phyloP scores from a whole-genome alignment of 345 rosid species.

The Dimocarpus longan region DNA sequence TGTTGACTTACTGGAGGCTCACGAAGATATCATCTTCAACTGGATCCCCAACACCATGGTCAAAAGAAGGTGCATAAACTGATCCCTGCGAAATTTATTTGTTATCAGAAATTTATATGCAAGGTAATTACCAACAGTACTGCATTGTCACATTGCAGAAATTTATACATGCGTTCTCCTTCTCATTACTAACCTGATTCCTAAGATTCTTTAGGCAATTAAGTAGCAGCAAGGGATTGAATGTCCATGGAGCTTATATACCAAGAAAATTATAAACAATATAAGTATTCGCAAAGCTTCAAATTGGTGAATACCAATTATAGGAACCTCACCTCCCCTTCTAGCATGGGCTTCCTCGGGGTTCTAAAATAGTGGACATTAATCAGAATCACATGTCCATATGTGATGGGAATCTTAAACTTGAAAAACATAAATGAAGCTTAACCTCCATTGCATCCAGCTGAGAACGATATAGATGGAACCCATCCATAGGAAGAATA shows the following conservation, averaged over 20 bases:
- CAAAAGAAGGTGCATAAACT: constrained; percentile 86
- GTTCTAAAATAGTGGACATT: constrained; percentile 43
- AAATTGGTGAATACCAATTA: constrained; percentile 20
- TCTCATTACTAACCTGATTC: constrained; percentile 58
- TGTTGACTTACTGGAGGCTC: constrained; percentile 72
- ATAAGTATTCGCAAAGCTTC: constrained; percentile 10
- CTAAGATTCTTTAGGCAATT: constrained; percentile 71
- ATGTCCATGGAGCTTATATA: constrained; percentile 93
- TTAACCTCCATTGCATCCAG: constrained; percentile 96
- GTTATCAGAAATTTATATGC: constrained; percentile 16
- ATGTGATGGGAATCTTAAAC: constrained; percentile 4
- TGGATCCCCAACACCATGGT: constrained; percentile 95
- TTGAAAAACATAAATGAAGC: constrained; percentile 12
- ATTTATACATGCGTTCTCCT: background rate
- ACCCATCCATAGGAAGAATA: constrained; percentile 94
- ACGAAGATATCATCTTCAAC: constrained; percentile 86
- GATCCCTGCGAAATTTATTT: constrained; percentile 55
- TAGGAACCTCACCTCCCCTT: constrained; percentile 78
- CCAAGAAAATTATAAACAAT: constrained; percentile 25
- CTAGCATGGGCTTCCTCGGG: constrained; percentile 97
- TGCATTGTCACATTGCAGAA: background rate
- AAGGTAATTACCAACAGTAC: constrained; percentile 18
- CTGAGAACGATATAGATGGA: constrained; percentile 85
- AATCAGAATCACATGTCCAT: constrained; percentile 15
- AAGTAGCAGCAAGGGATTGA: constrained; percentile 62